These are phyloP conservation scores for Alternaria gansuensis DNA, from an alignment of 2,329 filamentous ascomycete genomes.

Conservation along the genomic window DNA sequence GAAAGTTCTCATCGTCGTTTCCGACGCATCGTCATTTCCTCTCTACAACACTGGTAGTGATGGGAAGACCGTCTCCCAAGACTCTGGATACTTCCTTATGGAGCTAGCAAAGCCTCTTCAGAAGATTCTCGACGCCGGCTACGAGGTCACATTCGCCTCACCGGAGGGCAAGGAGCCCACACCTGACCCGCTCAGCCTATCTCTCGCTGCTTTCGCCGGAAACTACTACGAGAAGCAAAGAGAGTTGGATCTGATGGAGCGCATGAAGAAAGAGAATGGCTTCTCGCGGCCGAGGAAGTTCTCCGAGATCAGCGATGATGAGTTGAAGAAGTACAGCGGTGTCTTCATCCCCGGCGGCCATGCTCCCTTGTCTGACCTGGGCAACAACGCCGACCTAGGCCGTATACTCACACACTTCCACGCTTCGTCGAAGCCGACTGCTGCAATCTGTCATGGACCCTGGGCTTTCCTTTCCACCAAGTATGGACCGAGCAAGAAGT, in stretches of 20 bases:
- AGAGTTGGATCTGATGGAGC: slow-evolving; percentile 55
- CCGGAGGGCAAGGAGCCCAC: slow-evolving; percentile 55
- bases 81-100: slow-evolving; percentile 48
- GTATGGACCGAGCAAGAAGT: slow-evolving; percentile 45
- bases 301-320: slow-evolving; percentile 52
- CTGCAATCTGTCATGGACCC: slow-evolving; percentile 59
- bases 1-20: slow-evolving; percentile 58
- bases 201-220: slow-evolving; percentile 56
- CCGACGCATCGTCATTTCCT: slow-evolving; percentile 53
- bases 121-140: slow-evolving; percentile 43
- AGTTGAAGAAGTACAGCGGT: slow-evolving; percentile 53
- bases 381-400: slow-evolving; percentile 55
- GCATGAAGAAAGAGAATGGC: slow-evolving; percentile 58
- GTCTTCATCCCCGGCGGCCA: slow-evolving; percentile 60
- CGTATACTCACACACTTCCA: slow-evolving; percentile 57
- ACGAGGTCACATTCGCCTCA: slow-evolving; percentile 59
- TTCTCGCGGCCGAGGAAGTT: slow-evolving; percentile 54
- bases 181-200: slow-evolving; percentile 56
- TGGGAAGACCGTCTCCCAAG: slow-evolving; percentile 38
- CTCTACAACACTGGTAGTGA: slow-evolving; percentile 39
- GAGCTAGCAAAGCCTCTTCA: slow-evolving; percentile 46
- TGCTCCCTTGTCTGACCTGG: slow-evolving; percentile 56
- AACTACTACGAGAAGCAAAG: slow-evolving; percentile 57
- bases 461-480: slow-evolving; percentile 58
- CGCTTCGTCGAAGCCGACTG: slow-evolving; percentile 54